phyloP scores from a whole-genome alignment of 495 filamentous ascomycete species.

The Daldinia caldariorum region DNA sequence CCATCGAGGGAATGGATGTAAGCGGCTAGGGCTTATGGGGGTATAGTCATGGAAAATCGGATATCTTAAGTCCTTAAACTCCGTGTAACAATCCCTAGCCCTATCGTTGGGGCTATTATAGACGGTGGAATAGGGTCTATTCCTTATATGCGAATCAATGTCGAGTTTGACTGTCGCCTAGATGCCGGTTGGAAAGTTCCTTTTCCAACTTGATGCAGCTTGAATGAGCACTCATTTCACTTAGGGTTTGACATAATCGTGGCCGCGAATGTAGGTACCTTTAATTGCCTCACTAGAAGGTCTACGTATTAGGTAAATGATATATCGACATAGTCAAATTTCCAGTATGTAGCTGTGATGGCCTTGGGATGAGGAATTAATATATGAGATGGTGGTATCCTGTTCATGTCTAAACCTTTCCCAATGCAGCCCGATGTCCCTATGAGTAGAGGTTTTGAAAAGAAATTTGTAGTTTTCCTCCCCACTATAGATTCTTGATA shows the following conservation, averaged over 20 bases:
- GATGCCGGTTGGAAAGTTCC: not conserved
- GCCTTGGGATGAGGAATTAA: not conserved
- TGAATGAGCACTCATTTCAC: not conserved
- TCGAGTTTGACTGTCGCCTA: not conserved
- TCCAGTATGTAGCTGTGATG: not conserved
- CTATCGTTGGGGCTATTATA: too few relatives aligned
- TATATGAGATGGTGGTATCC: constrained; percentile 1
- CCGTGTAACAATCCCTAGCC: not conserved
- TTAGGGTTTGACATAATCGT: not conserved
- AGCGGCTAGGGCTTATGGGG: not conserved
- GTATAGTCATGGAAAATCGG: not conserved
- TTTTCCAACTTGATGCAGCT: not conserved
- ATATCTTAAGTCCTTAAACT: constrained; percentile 2
- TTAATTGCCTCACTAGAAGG: not conserved
- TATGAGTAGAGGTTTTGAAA: constrained; percentile 5
- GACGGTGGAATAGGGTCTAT: not conserved
- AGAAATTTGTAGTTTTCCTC: not conserved
- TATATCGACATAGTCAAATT: not conserved
- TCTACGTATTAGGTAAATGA: not conserved
- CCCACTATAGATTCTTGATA: constrained; percentile 51
- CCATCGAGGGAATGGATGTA: too few relatives aligned
- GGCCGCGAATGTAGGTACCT: not conserved
- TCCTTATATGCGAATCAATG: not conserved
- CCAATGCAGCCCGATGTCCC: constrained; percentile 10
- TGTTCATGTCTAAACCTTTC: not conserved